phyloP scores from a whole-genome alignment of 2,329 filamentous ascomycete genomes.

The Zasmidium citrigriseum region DNA sequence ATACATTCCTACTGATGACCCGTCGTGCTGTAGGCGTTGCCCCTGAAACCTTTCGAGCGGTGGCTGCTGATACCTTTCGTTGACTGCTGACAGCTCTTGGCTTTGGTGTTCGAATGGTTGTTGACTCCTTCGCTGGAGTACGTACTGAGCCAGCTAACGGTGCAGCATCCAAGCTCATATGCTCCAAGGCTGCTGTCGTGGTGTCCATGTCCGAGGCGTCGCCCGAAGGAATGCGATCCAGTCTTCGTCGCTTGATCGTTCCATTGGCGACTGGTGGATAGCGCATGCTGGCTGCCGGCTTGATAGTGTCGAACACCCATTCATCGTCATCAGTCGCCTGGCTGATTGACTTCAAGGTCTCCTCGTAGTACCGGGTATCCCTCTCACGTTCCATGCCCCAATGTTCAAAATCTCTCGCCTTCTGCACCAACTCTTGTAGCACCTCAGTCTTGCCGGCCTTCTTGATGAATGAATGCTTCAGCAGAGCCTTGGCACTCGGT shows the following conservation, averaged over 20 bases:
- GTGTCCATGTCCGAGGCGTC: slow-evolving; percentile 36
- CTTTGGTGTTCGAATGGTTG: slow-evolving; percentile 41
- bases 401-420: slow-evolving; percentile 80
- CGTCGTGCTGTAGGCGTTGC: slow-evolving; percentile 37
- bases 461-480: slow-evolving; percentile 86
- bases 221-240: slow-evolving; percentile 47
- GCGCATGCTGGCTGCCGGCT: slow-evolving; percentile 60
- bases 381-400: slow-evolving; percentile 25
- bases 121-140: slow-evolving; percentile 30
- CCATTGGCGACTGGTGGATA: slow-evolving; percentile 51
- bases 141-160: slow-evolving; percentile 36
- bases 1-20: slow-evolving; percentile 33
- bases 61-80: slow-evolving; percentile 42
- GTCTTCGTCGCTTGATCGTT: slow-evolving; percentile 52
- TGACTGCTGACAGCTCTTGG: slow-evolving; percentile 30
- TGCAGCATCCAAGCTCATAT: slow-evolving; percentile 46
- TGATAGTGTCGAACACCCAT: slow-evolving; percentile 96
- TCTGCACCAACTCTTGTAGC: slow-evolving; percentile 81
- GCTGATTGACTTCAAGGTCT: slow-evolving; percentile 64
- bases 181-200: slow-evolving; percentile 41
- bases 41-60: slow-evolving; percentile 36
- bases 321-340: slow-evolving; percentile 72
- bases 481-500: slow-evolving; percentile 80
- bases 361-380: slow-evolving; percentile 84
- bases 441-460: slow-evolving; percentile 85